These are phyloP conservation scores for Chaetothyriales sp. DNA, from an alignment of 2,329 filamentous ascomycete species.

Conservation along the genomic window DNA sequence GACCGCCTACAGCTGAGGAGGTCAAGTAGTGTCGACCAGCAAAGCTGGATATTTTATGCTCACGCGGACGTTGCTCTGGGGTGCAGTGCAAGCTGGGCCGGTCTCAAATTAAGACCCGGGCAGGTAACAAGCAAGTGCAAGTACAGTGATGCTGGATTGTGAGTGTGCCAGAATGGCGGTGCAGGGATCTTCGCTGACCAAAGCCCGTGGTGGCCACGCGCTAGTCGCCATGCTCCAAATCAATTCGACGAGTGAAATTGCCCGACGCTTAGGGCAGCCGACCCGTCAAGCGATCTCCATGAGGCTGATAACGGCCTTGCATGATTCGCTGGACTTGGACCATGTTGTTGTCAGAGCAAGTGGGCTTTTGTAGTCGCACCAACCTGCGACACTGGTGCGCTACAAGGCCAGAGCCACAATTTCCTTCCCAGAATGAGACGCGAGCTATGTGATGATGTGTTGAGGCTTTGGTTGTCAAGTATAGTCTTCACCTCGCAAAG, in stretches of 20 bases:
- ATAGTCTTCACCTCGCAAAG: not conserved
- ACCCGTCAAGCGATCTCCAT: not conserved
- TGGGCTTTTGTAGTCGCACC: not conserved
- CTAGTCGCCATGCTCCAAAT: not conserved
- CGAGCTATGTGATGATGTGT: not conserved
- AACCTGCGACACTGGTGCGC: not conserved
- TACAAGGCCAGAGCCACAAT: not conserved
- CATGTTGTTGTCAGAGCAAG: not conserved
- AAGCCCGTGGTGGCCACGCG: not conserved
- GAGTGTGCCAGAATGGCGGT: not conserved
- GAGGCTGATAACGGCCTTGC: not conserved
- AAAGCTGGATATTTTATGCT: not conserved
- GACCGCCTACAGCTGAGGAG: not conserved
- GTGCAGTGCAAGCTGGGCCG: not conserved
- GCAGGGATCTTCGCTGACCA: not conserved
- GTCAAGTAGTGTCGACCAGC: not conserved
- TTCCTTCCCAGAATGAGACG: not conserved
- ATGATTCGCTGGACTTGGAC: not conserved
- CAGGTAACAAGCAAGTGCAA: not conserved
- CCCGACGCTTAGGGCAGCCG: not conserved
- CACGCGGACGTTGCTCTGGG: not conserved
- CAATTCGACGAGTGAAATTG: not conserved
- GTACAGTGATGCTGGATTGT: not conserved
- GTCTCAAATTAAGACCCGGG: not conserved
- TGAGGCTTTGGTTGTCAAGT: not conserved